Percentiles rank a stretch among this genome's conserved stretches.
phyloP scores from a whole-genome alignment of 768 basidiomycete species.

The Inosperma sp. region DNA sequence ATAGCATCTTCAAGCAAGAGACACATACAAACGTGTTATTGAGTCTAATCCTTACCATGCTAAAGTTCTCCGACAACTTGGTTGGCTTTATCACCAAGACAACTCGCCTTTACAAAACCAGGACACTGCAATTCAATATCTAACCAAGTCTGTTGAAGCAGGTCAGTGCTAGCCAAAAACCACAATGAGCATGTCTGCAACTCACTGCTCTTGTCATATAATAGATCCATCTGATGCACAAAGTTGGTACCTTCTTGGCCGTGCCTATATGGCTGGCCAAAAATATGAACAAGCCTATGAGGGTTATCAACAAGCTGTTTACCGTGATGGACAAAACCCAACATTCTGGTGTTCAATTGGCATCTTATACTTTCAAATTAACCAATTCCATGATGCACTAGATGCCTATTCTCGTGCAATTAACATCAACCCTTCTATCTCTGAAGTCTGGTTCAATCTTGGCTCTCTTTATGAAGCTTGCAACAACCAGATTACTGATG shows the following conservation, averaged over 20 bases:
- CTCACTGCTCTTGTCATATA: too few relatives aligned
- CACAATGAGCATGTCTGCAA: too few relatives aligned
- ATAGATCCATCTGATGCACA: slow-evolving; percentile 92
- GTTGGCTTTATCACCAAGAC: slow-evolving; percentile 96
- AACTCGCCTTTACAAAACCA: slow-evolving; percentile 94
- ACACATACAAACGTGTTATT: slow-evolving; percentile 96
- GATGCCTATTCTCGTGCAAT: slow-evolving; percentile 99
- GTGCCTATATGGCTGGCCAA: slow-evolving; percentile 97
- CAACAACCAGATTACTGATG: slow-evolving; percentile 98
- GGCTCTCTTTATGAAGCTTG: slow-evolving; percentile 96
- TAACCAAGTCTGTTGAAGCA: slow-evolving; percentile 93
- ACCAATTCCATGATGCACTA: slow-evolving; percentile 97
- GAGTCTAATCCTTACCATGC: slow-evolving; percentile 90
- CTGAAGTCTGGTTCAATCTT: slow-evolving; percentile 94
- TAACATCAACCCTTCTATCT: slow-evolving; percentile 96
- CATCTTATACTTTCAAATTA: slow-evolving; percentile 98
- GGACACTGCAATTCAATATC: slow-evolving; percentile 87
- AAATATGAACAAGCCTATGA: slow-evolving; percentile 99
- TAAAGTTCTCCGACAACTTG: slow-evolving; percentile 96
- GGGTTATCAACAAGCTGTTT: slow-evolving; percentile 98
- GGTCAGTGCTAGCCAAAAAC: too few relatives aligned
- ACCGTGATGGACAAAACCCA: slow-evolving; percentile 97
- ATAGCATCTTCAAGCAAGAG: slow-evolving; percentile 84
- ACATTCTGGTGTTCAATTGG: slow-evolving; percentile 99
- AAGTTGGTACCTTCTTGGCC: slow-evolving; percentile 97